Base-by-base conservation (phyloP, 2,329 filamentous ascomycete species). In the Dothistroma pini region DNA sequence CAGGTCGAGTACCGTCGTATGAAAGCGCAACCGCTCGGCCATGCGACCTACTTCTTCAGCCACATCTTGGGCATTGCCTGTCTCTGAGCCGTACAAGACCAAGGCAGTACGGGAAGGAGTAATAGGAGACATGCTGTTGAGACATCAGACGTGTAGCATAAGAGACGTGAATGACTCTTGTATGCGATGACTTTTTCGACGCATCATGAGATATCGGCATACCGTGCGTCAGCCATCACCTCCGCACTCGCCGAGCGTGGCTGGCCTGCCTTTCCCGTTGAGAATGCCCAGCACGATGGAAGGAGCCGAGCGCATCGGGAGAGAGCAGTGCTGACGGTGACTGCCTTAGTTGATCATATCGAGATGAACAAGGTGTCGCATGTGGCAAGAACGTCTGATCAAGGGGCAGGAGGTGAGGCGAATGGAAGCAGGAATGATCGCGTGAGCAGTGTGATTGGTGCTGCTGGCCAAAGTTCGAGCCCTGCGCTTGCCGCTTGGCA, bases 1-100 rank as follows among this genome's bases (percentile, higher is more conserved):
- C 76, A 97, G 84, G 74, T 93, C 91, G 59, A 86, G 84, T 25
- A 96, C 86, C 56, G 84, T 82, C 22, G 88, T 90, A 64, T 83
- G 76, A 75, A 97, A 97, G 70, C 87, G 90, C 60, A 97, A 78
- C 34, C 93, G 84, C 76, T 93, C 87, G 38, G 86, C 84, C 66
- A 90, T 76, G 47, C 87, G 82, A 44, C 88, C 90, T 63, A 97
- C 79, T 74, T 97, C 91, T 70, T 91, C 87, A 21, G 95, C 93
- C 65, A 93, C 85, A 76, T 97, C 93, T 76, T 96, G 90, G 58
- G 91, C 89, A 72, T 95, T 97, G 59, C 95, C 95, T 22, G 93
- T 97, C 79, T 99, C 95, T 44, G 93, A 96, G 58, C 91, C 95
- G 77, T 96, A 99, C 35, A 96, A 83, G 60, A 99, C 82, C 67